These are phyloP conservation scores for Oryza meyeriana DNA, from an alignment of 176 grass and related monocot species.

Conservation along the genomic window DNA sequence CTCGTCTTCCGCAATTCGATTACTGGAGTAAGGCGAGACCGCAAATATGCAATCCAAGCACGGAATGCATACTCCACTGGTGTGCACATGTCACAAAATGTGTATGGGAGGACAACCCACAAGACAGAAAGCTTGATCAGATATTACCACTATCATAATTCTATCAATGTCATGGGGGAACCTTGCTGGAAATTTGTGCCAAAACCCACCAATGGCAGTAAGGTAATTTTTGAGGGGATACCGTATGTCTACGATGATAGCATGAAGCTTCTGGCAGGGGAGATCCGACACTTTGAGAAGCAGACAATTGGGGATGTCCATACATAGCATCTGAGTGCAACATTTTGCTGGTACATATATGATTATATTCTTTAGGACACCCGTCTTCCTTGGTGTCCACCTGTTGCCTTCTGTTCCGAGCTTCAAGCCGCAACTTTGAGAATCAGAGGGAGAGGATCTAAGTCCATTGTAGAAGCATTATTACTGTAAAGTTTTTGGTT, in stretches of 20 bases:
- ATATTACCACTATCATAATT: constrained; percentile 91
- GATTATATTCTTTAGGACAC: constrained; percentile 1
- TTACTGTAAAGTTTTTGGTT: constrained; percentile 21
- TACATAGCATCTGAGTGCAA: constrained; percentile 12
- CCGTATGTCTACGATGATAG: constrained; percentile 66
- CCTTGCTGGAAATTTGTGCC: constrained; percentile 45
- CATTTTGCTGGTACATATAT: constrained; percentile 9
- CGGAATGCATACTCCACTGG: constrained; percentile 63
- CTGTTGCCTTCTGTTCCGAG: background rate
- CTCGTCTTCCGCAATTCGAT: constrained; percentile 67
- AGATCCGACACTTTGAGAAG: constrained; percentile 58
- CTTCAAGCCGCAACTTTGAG: background rate
- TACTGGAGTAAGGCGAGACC: constrained; percentile 62
- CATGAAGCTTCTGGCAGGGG: constrained; percentile 45
- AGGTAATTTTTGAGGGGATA: constrained; percentile 51
- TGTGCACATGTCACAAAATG: constrained; percentile 89
- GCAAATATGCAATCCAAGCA: constrained; percentile 83
- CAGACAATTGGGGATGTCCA: constrained; percentile 34
- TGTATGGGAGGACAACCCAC: constrained; percentile 52
- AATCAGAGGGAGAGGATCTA: background rate
- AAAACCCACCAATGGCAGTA: constrained; percentile 30
- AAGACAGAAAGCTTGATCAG: constrained; percentile 77
- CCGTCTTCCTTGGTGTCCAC: background rate
- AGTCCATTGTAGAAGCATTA: background rate
- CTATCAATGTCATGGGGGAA: constrained; percentile 62